phyloP scores from a whole-genome alignment of 371 early-diverging fungal species.

The Gilbertella persicaria region DNA sequence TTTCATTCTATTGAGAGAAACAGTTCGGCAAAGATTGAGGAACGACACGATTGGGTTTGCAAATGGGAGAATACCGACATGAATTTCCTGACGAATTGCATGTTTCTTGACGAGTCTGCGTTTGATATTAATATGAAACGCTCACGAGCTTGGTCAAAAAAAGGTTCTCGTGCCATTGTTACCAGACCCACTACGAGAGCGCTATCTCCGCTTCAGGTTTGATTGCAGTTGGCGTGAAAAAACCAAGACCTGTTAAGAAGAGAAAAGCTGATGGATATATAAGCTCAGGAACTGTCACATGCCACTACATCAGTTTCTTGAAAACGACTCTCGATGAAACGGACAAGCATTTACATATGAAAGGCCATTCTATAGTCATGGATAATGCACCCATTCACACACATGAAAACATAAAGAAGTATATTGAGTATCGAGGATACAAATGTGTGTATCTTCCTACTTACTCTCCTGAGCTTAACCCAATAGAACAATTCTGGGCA shows the following conservation, averaged over 20 bases:
- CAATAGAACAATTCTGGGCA: conserved; percentile 8
- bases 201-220: conserved; percentile 28
- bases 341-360: no score
- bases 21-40: conserved; percentile 12
- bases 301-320: conserved; percentile 23
- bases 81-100: conserved; percentile 12
- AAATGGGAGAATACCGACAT: conserved; percentile 16
- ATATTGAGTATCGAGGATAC: no score
- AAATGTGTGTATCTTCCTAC: conserved; percentile 6
- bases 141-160: conserved; percentile 18
- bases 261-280: conserved; percentile 24
- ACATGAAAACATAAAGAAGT: no score
- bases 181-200: conserved; percentile 22
- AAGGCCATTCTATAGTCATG: no score
- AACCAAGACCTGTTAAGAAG: conserved; percentile 27
- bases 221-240: conserved; percentile 24
- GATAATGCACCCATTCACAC: no score
- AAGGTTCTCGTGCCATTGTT: conserved; percentile 15
- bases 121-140: conserved; percentile 22
- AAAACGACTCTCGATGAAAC: conserved; percentile 20
- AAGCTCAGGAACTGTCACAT: conserved; percentile 25
- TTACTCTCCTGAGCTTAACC: conserved; percentile 9
- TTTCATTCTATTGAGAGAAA: conserved; percentile 16
- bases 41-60: conserved; percentile 9
- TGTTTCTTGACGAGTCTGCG: no score